Evolutionary conservation across 768 basidiomycete genomes (phyloP), one percentile per base, ranked within the genome.

Genomic region (Galerina sulciceps): DNA sequence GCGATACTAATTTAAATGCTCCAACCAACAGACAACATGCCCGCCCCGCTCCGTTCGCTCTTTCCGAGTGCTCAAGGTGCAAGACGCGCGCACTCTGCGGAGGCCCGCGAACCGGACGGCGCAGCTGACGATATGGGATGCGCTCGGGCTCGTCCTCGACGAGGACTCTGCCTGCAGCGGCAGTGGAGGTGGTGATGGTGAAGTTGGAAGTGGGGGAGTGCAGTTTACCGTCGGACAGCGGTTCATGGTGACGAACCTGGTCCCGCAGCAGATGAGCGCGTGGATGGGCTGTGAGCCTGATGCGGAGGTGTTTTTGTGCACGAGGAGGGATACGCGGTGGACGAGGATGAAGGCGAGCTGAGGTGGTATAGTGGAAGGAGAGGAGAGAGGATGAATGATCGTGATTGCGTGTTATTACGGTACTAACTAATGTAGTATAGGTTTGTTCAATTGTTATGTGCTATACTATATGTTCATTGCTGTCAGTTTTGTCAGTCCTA

Each of bases 91-190:
- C 36, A 87, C 85, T 23, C 63, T 67, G 0, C 79, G 81, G 59
- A 76, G 81, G 51, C 79, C 81, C 0, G 75, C 83, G 8, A 76
- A 82, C 58, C 82, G 92, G 49, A 79, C 74, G 1, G 94, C 88
- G 0, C 90, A 92, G 68, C 63, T 98, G 53, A 95, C 90, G 0
- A 82, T 96, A 3, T 95, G 93, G 93, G 92, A 96, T 65, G 87
- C 84, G 2, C 73, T 84, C 3, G 75, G 75, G 11, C 58, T 90
- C 23, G 76, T 74, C 0, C 65, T 77, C n/a, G 75, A 75, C 20
- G 88, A 90, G 26, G 26, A 31, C 26, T 31, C 26, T 31, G n/a
- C n/a, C n/a, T n/a, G n/a, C n/a, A n/a, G n/a, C n/a, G 26, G 26
- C 26, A 8, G 26, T 8, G 26, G 26, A 4, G 26, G 26, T 31